A percentile compares a stretch with the other conserved stretches of the same genome.
Evolutionary conservation across 768 basidiomycete genomes (phyloP).

Genomic region (Melanogaster broomeanus): DNA sequence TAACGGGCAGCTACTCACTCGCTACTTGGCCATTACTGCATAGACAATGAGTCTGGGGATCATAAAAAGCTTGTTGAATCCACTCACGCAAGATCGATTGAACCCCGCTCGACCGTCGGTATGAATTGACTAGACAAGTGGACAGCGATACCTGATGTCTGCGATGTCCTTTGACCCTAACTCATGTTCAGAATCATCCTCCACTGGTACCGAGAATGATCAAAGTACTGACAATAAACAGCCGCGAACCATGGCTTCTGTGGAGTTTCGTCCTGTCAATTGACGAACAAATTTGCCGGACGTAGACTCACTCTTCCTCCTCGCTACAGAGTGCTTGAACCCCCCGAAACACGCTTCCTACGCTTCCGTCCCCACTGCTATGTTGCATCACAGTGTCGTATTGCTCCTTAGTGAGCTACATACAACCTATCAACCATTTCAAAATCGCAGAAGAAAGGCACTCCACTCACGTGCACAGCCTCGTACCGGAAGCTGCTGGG

Average conservation of each 20-base stretch:
- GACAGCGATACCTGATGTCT: conserved; percentile 77
- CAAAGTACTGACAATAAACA: conserved; percentile 69
- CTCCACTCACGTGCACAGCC: conserved; percentile 70
- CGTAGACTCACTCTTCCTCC: conserved; percentile 67
- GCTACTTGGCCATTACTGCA: conserved; percentile 82
- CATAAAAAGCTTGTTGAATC: neutral
- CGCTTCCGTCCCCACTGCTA: conserved; percentile 52
- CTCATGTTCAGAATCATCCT: neutral
- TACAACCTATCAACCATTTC: neutral
- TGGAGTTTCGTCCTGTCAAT: conserved; percentile 39
- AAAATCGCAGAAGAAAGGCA: neutral
- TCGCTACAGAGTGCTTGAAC: conserved; percentile 76
- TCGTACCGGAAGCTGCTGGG: conserved; percentile 71
- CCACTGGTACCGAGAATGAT: neutral
- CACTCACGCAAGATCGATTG: conserved; percentile 80
- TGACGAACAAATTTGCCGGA: neutral
- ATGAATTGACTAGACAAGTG: conserved; percentile 83
- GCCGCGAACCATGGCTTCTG: conserved; percentile 50
- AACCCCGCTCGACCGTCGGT: conserved; percentile 93
- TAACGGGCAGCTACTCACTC: conserved; percentile 43
- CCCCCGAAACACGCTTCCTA: conserved; percentile 64
- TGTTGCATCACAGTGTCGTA: conserved; percentile 69
- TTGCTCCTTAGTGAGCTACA: conserved; percentile 72
- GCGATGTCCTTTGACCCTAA: conserved; percentile 84
- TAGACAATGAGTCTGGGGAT: neutral